These are phyloP conservation scores for Uronychia binucleata DNA, from an alignment of 73 alveolate genomes.

Conservation along the genomic window DNA sequence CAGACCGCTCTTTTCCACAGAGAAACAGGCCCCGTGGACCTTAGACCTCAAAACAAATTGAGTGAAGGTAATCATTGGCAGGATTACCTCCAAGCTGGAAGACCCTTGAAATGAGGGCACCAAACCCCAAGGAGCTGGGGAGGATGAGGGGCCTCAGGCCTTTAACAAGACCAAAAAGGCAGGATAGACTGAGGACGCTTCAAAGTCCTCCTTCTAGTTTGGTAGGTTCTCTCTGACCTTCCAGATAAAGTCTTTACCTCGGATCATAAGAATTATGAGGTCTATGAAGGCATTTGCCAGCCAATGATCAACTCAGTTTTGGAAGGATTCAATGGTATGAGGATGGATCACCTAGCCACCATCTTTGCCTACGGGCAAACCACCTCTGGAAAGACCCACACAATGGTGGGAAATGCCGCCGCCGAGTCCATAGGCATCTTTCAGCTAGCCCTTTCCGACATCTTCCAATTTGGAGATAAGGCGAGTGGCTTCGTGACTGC, in stretches of 20 bases:
- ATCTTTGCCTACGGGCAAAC: conserved; percentile 81
- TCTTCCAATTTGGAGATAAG: conserved; percentile 43
- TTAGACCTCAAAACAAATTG: too few relatives aligned
- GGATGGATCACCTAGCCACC: conserved; percentile 29
- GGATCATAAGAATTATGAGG: conserved; percentile 35
- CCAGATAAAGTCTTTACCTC: conserved; percentile 46
- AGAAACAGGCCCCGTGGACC: too few relatives aligned
- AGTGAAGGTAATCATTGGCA: too few relatives aligned
- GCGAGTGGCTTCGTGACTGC: too few relatives aligned
- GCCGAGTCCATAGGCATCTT: conserved; percentile 63
- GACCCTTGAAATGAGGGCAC: too few relatives aligned
- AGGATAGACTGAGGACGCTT: too few relatives aligned
- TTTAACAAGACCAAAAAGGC: too few relatives aligned
- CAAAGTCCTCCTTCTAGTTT: not conserved
- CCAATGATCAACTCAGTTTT: conserved; percentile 44
- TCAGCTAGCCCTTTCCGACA: conserved; percentile 58
- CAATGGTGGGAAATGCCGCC: conserved; percentile 69
- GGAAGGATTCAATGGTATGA: conserved; percentile 67
- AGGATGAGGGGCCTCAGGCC: too few relatives aligned
- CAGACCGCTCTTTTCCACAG: too few relatives aligned
- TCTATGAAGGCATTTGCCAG: conserved; percentile 55
- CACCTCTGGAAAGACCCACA: conserved; percentile 81
- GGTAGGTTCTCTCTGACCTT: not conserved
- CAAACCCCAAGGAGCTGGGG: too few relatives aligned
- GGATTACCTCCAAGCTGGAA: too few relatives aligned